These are phyloP conservation scores for Macaranga tanarius DNA, from an alignment of 441 rosid species.

Conservation along the genomic window DNA sequence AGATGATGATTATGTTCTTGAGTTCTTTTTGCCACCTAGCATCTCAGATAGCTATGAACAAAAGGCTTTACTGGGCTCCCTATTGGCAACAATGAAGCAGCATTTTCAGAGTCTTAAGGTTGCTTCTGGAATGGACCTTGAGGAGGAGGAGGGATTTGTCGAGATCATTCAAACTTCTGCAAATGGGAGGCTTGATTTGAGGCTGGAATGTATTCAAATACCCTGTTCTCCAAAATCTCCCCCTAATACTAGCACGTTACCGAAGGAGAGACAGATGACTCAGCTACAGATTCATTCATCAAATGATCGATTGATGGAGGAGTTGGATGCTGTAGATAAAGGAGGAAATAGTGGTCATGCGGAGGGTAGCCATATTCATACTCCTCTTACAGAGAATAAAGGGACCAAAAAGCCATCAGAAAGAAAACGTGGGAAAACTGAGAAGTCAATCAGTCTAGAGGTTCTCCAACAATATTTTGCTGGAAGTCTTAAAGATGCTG, in stretches of 20 bases:
- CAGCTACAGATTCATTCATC: conserved; percentile 33
- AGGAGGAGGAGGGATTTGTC: conserved; percentile 51
- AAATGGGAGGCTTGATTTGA: conserved; percentile 43
- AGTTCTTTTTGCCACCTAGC: conserved; percentile 71
- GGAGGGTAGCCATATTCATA: conserved; percentile 29
- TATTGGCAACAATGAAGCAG: conserved; percentile 74
- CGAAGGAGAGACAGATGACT: conserved; percentile 26
- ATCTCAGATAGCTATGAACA: conserved; percentile 46
- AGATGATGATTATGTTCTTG: conserved; percentile 80
- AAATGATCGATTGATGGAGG: conserved; percentile 35
- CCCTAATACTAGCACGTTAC: conserved; percentile 30
- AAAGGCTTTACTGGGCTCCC: conserved; percentile 53
- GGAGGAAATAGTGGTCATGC: conserved; percentile 29
- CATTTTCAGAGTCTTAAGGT: conserved; percentile 75
- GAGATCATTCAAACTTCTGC: conserved; percentile 59
- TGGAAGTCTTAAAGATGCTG: conserved; percentile 94
- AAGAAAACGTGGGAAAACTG: conserved; percentile 84
- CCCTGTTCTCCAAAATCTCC: conserved; percentile 34
- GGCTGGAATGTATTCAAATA: conserved; percentile 44
- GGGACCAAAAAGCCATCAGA: conserved; percentile 46
- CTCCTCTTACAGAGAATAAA: conserved; percentile 37
- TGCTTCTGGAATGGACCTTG: conserved; percentile 64
- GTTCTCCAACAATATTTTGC: conserved; percentile 87
- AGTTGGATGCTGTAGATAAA: conserved; percentile 34
- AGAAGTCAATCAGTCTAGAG: conserved; percentile 81